A percentile compares a stretch with the other conserved stretches of the same genome.
Conservation (phyloP, 306 rosid species). For the Prunus campanulata region DNA sequence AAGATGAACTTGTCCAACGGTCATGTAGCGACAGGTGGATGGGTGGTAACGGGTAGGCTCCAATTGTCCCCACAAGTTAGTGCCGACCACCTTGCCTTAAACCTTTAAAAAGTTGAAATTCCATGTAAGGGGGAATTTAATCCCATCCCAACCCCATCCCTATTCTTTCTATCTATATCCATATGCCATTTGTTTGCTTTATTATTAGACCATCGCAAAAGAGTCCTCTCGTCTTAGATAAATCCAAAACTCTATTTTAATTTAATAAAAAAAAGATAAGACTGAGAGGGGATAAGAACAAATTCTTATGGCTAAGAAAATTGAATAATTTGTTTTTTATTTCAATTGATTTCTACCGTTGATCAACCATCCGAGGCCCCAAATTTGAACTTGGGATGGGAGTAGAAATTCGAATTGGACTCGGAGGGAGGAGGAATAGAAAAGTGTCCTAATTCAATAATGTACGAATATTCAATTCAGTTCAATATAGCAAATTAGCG, state of each 20-base stretch:
- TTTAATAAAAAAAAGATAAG: constrained; percentile 36
- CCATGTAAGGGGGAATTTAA: neutral
- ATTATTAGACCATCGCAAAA: neutral
- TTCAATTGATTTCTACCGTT: constrained; percentile 38
- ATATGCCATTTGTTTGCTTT: constrained; percentile 13
- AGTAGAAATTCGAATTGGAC: constrained; percentile 26
- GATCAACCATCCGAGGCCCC: constrained; percentile 30
- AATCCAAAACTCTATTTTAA: constrained; percentile 7
- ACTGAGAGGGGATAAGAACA: constrained; percentile 48
- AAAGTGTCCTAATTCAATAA: neutral
- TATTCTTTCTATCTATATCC: neutral
- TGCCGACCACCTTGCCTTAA: constrained; percentile 34
- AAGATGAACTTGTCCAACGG: neutral
- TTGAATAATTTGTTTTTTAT: neutral
- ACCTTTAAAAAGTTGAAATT: constrained; percentile 20
- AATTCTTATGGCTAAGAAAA: constrained; percentile 7
- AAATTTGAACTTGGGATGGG: constrained; percentile 29
- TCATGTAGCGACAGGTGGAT: neutral
- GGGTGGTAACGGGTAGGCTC: neutral
- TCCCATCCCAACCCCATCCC: neutral
- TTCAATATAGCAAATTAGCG: neutral
- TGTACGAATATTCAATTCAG: neutral
- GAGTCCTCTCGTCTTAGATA: constrained; percentile 16
- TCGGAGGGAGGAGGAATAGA: neutral
- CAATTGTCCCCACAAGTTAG: constrained; percentile 37